Conservation (phyloP, 495 filamentous ascomycete genomes). For the Pyrenula massariospora region DNA sequence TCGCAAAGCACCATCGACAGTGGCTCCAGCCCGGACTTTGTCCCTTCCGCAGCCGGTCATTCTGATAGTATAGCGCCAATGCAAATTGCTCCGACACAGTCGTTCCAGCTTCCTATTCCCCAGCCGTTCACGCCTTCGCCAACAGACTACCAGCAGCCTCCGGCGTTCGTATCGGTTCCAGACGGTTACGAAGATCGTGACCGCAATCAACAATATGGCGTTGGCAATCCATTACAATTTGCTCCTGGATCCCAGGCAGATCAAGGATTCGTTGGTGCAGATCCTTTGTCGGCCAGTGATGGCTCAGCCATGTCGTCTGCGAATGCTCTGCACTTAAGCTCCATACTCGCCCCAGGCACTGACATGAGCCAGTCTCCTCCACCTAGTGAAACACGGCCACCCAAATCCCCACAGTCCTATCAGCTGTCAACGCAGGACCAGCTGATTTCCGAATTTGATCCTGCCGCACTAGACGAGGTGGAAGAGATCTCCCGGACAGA, state of each 20-base stretch:
- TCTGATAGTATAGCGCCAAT: not conserved
- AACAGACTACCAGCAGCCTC: not conserved
- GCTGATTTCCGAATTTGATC: conserved; percentile 4
- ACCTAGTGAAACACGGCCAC: conserved; percentile 14
- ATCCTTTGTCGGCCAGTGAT: not conserved
- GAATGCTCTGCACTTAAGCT: conserved; percentile 24
- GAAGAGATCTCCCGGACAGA: conserved; percentile 46
- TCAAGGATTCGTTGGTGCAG: no score
- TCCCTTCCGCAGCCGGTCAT: not conserved
- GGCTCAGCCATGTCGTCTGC: conserved; percentile 23
- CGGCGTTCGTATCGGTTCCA: no score
- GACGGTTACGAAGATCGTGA: no score
- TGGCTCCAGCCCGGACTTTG: not conserved
- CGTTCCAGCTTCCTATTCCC: not conserved
- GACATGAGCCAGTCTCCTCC: conserved; percentile 24
- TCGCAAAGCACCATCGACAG: conserved; percentile 21
- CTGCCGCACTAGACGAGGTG: no score
- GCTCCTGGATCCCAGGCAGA: no score
- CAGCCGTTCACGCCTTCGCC: not conserved
- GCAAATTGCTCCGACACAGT: not conserved
- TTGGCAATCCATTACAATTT: no score
- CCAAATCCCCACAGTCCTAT: conserved; percentile 5
- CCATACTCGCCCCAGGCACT: conserved; percentile 29
- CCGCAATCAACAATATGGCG: no score
- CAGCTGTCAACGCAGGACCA: conserved; percentile 9